phyloP scores from a whole-genome alignment of 2,329 filamentous ascomycete genomes.

The Talaromyces atroroseus region DNA sequence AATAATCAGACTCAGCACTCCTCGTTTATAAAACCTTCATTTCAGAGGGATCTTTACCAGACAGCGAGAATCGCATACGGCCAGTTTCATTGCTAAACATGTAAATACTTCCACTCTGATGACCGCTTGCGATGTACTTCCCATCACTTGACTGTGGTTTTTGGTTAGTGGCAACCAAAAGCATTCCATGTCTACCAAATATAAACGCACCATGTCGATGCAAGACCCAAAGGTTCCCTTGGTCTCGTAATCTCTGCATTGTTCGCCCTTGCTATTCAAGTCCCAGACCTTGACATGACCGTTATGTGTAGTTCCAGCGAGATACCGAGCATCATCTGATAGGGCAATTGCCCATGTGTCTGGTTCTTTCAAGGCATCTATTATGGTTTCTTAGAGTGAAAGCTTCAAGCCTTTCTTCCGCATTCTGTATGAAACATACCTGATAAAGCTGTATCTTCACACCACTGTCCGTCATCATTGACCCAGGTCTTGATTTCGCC shows the following conservation, averaged over 20 bases:
- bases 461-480: slow-evolving; percentile 53
- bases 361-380: slow-evolving; percentile 51
- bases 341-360: slow-evolving; percentile 85
- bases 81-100: slow-evolving; percentile 92
- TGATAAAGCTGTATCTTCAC: slow-evolving; percentile 43
- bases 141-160: slow-evolving; percentile 60
- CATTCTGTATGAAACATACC: slow-evolving; percentile 25
- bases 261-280: slow-evolving; percentile 50
- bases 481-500: slow-evolving; percentile 84
- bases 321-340: slow-evolving; percentile 73
- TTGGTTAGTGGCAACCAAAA: not conserved
- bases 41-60: slow-evolving; percentile 50
- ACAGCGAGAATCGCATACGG: slow-evolving; percentile 76
- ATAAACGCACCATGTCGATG: slow-evolving; percentile 62
- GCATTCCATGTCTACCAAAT: not conserved
- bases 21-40: not conserved
- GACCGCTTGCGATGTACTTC: slow-evolving; percentile 80
- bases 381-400: slow-evolving; percentile 5
- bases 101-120: slow-evolving; percentile 87
- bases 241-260: slow-evolving; percentile 81
- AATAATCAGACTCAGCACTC: not conserved
- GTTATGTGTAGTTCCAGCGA: slow-evolving; percentile 83
- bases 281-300: slow-evolving; percentile 90
- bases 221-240: slow-evolving; percentile 87
- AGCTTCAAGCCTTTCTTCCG: not conserved